Percentiles rank a stretch among this genome's conserved stretches.
Conservation (phyloP, 1,284 basidiomycete genomes). For the Cryptococcus sp. region DNA sequence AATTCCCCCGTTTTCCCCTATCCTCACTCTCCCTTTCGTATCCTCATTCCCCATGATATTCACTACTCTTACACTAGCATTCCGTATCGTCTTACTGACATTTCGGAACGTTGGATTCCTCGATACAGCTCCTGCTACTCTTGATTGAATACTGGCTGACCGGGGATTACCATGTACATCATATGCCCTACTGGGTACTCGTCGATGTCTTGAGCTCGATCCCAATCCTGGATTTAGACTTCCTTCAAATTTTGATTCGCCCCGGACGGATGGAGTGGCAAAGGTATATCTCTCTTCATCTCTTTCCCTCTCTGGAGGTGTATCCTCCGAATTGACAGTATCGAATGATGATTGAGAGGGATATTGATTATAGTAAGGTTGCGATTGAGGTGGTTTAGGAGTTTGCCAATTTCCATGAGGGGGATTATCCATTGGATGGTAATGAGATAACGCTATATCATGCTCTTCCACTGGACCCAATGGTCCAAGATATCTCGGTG, state of each 20-base stretch:
- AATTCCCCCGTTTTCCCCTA: conserved; percentile 5
- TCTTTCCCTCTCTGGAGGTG: background rate
- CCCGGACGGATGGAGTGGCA: background rate
- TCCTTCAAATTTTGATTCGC: background rate
- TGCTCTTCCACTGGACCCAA: conserved; percentile 6
- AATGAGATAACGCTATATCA: conserved; percentile 4
- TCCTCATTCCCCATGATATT: conserved; percentile 64
- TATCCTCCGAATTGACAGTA: background rate
- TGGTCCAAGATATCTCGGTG: background rate
- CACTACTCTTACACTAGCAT: conserved; percentile 69
- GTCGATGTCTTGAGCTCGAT: conserved; percentile 2
- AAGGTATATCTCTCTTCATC: conserved; percentile 2
- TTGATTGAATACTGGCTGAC: conserved; percentile 1
- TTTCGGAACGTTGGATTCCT: conserved; percentile 33
- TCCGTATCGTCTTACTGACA: conserved; percentile 30
- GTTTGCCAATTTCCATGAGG: background rate
- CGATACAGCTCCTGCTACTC: conserved; percentile 11
- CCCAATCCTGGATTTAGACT: background rate
- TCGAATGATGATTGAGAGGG: conserved; percentile 3
- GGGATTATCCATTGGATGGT: background rate
- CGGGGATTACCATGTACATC: conserved; percentile 20
- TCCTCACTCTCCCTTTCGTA: conserved; percentile 33
- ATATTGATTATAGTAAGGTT: conserved; percentile 3
- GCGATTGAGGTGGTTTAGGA: conserved; percentile 8
- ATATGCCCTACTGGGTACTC: conserved; percentile 17